Base-by-base conservation (phyloP, 1,284 basidiomycete species). In the Boletus austroedulis region DNA sequence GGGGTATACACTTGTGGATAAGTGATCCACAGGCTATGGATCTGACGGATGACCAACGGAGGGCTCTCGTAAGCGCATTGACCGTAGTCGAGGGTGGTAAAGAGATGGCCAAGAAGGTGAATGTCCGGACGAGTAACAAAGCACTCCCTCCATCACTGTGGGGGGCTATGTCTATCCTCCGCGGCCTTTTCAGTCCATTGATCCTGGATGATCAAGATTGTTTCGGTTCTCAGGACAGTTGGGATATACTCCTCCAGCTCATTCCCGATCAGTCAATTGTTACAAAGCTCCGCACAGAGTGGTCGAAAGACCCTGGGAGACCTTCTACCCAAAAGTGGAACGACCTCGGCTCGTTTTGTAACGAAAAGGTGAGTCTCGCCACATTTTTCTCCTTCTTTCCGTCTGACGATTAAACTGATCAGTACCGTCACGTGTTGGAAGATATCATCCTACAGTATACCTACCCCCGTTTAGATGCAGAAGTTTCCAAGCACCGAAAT, bases 1-100 rank as follows among this genome's bases (percentile, higher is more conserved):
- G 96, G 76, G 96, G 97, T 65, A 99, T 99, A 67, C 96, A 99
- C 79, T 84, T 95, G 72, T 99, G 96, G 96, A 87, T 99, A 61
- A 95, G 93, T 8, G 96, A 99, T 73, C 78, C 82, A 51, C 85
- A 90, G 56, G 97, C 97, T 0, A 82, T 97, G 77, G 86, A 84
- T 59, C 78, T 99, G 53, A 95, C 91, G 5, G 97, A 99, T 70
- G 94, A 97, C 62, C 89, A 96, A 73, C 80, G 97, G 41, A 88
- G 85, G 67, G 85, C 94, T 0, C 78, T 99, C 45, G 92, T 98
- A 19, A 86, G 82, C 21, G 98, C 90, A 78, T 75, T 98, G 64
- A 92, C 94, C 54, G 89, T 98, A 12, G 80, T 98, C 63, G 89
- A 89, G 65, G 89, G 91, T 8, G 87, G 92, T 23, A 89, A 89